phyloP scores from a whole-genome alignment of 495 filamentous ascomycete genomes.

The Neurospora intermedia region DNA sequence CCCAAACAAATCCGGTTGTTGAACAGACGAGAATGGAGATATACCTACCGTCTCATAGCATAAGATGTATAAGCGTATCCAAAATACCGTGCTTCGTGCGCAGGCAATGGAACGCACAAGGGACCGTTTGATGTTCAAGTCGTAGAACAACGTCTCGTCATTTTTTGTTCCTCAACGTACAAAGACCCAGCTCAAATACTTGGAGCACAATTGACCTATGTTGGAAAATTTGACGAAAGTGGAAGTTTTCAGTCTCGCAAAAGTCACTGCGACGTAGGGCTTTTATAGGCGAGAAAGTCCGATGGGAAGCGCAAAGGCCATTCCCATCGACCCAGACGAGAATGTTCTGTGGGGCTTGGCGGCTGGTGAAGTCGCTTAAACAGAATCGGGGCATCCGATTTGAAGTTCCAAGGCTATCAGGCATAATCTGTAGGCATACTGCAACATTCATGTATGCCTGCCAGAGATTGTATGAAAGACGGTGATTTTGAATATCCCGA shows the following conservation, averaged over 20 bases:
- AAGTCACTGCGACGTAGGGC: not conserved
- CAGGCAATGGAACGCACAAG: not conserved
- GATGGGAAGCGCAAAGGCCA: not conserved
- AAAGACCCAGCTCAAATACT: not conserved
- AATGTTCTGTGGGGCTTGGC: not conserved
- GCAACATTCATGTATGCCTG: too few relatives aligned
- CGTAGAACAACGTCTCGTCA: not conserved
- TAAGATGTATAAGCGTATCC: not conserved
- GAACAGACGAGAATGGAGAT: not conserved
- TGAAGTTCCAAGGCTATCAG: too few relatives aligned
- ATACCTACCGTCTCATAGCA: not conserved
- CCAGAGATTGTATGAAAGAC: too few relatives aligned
- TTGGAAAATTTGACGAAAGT: not conserved
- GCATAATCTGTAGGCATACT: too few relatives aligned
- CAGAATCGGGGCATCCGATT: too few relatives aligned
- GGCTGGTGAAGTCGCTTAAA: not conserved
- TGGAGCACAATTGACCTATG: not conserved
- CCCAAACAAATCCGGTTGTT: conserved; percentile 8
- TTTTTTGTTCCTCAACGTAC: not conserved
- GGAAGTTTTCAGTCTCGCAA: not conserved
- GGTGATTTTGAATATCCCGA: too few relatives aligned
- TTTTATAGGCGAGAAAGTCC: not conserved
- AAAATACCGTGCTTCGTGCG: not conserved
- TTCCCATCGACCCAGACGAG: not conserved
- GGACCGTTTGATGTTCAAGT: not conserved